A percentile compares a stretch with the other conserved stretches of the same genome.
Conservation (phyloP, 176 grass and related monocot genomes). For the Paspalum notatum region DNA sequence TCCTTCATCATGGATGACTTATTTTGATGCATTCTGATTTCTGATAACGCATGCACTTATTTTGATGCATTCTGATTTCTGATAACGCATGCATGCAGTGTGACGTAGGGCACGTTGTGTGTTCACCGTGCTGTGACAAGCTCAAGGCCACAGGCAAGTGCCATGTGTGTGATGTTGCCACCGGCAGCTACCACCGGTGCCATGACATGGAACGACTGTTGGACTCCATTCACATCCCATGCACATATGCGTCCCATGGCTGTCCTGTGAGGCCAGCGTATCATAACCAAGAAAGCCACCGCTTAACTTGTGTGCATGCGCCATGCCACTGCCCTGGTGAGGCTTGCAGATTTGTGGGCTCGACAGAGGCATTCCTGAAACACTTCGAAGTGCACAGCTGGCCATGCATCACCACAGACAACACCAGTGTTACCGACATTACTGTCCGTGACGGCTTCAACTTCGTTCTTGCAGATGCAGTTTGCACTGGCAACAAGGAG, state of each 20-base stretch:
- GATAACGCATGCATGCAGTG: background rate
- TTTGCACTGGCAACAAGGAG: background rate
- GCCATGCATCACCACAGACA: background rate
- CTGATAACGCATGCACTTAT: too few species aligned
- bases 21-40: too few species aligned
- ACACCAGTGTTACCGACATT: background rate
- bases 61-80: too few species aligned
- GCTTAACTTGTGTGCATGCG: background rate
- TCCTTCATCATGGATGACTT: too few species aligned
- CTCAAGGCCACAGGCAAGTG: background rate
- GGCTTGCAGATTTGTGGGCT: background rate
- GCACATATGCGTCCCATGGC: background rate
- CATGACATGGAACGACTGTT: background rate
- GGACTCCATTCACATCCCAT: conserved; percentile 2
- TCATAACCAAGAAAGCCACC: background rate
- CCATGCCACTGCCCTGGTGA: background rate
- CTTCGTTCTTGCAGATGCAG: background rate
- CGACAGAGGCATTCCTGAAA: background rate
- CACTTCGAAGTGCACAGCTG: background rate
- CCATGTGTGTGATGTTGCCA: background rate
- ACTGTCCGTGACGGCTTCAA: background rate
- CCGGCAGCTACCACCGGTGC: background rate
- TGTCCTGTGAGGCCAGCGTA: background rate
- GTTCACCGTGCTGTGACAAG: background rate
- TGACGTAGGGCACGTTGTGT: background rate